Conservation (phyloP, 306 rosid genomes). For the Glycyrrhiza uralensis region DNA sequence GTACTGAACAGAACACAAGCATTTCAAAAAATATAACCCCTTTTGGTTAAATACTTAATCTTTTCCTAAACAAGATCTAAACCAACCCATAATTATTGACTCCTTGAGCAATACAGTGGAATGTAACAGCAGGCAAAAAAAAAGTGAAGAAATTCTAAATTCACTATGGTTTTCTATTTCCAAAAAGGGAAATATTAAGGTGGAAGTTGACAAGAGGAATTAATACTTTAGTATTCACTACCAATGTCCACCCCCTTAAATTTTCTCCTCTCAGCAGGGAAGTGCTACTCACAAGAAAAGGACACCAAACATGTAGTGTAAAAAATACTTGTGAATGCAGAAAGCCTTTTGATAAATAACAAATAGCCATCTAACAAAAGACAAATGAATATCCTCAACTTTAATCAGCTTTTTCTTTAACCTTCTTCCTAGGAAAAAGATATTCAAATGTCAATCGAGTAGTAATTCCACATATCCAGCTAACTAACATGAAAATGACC, state of each 20-base stretch:
- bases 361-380: neutral
- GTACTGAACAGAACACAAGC: neutral
- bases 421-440: neutral
- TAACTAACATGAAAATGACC: neutral
- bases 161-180: neutral
- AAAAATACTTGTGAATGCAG: neutral
- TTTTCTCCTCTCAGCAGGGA: neutral
- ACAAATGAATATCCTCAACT: neutral
- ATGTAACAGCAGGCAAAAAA: neutral
- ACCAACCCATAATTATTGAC: neutral
- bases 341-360: neutral
- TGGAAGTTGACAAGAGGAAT: neutral
- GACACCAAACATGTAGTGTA: neutral
- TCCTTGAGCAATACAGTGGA: neutral
- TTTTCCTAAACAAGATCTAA: constrained; percentile 4
- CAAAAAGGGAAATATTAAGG: neutral
- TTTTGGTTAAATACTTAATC: neutral
- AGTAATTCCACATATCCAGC: neutral
- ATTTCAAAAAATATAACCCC: neutral
- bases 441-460: neutral
- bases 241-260: neutral
- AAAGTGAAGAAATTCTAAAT: neutral
- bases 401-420: neutral
- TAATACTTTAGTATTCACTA: neutral
- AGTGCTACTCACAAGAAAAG: neutral